phyloP scores from a whole-genome alignment of 2,329 filamentous ascomycete species.

The Epichloe baconii region DNA sequence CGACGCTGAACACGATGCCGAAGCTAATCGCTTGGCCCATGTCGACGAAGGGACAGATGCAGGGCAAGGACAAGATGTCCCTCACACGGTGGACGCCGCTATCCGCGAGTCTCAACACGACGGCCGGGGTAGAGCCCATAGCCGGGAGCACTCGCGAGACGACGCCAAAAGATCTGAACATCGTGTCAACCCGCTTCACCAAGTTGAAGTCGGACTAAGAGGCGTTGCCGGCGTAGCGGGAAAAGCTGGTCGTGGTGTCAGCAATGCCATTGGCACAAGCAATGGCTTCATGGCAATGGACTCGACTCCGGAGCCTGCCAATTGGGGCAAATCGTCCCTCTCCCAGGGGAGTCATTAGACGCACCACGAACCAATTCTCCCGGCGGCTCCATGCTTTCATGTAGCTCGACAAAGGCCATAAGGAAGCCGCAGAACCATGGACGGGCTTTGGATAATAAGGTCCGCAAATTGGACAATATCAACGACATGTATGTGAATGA shows the following conservation, averaged over 20 bases:
- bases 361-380: conserved; percentile 22
- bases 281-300: conserved; percentile 36
- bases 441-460: conserved; percentile 32
- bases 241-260: conserved; percentile 36
- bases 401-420: conserved; percentile 21
- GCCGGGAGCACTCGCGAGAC: not conserved
- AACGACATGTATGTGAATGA: conserved; percentile 36
- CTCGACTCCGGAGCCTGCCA: conserved; percentile 4
- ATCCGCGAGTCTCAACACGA: conserved; percentile 26
- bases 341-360: conserved; percentile 18
- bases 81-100: conserved; percentile 35
- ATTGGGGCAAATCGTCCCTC: conserved; percentile 10
- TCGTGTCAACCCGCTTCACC: conserved; percentile 24
- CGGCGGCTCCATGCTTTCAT: conserved; percentile 25
- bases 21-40: conserved; percentile 37
- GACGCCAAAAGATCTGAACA: conserved; percentile 4
- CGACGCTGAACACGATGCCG: conserved; percentile 34
- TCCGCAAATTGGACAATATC: conserved; percentile 34
- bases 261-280: conserved; percentile 38
- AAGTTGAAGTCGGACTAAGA: conserved; percentile 37
- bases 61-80: conserved; percentile 39
- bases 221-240: conserved; percentile 27
- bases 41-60: conserved; percentile 34
- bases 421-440: not conserved
- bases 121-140: not conserved